Conservation (phyloP, 192 early-diverging fungal genomes). For the Jimgerdemannia lactiflua region DNA sequence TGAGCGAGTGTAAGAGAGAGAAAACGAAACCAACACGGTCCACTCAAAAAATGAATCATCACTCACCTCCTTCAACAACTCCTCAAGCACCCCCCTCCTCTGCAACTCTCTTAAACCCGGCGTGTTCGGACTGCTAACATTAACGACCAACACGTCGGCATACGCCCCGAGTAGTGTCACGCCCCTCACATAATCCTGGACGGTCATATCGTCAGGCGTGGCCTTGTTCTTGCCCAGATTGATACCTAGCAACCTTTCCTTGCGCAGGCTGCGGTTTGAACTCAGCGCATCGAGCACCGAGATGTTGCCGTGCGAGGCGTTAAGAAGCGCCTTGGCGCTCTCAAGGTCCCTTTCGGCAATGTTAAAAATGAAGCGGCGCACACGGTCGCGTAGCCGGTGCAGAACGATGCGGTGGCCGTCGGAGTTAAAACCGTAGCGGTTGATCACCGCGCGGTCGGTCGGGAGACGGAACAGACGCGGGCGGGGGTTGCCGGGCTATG, state of each 20-base stretch:
- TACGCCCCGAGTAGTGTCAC: constrained; percentile 66
- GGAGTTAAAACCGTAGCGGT: constrained; percentile 90
- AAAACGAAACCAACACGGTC: too few relatives aligned
- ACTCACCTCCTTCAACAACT: constrained; percentile 66
- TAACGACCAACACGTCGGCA: constrained; percentile 90
- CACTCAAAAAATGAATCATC: too few relatives aligned
- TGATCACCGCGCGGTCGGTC: constrained; percentile 74
- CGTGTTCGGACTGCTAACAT: constrained; percentile 88
- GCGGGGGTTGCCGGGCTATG: constrained; percentile 76
- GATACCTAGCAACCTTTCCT: constrained; percentile 68
- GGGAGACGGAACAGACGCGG: constrained; percentile 84
- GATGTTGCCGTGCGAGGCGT: constrained; percentile 1
- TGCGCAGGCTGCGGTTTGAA: constrained; percentile 54
- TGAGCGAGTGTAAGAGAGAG: too few relatives aligned
- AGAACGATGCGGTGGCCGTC: constrained; percentile 65
- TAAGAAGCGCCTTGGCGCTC: constrained; percentile 40
- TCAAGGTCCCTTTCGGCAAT: constrained; percentile 44
- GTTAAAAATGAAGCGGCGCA: constrained; percentile 58
- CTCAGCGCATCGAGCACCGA: constrained; percentile 2
- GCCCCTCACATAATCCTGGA: constrained; percentile 81
- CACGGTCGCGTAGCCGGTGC: constrained; percentile 65
- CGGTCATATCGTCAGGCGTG: constrained; percentile 53
- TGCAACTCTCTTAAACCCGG: constrained; percentile 76
- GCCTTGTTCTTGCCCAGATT: constrained; percentile 91
- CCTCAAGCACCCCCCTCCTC: constrained; percentile 66